Percentiles rank a stretch among this genome's conserved stretches.
These are phyloP conservation scores for Brassica juncea DNA, from an alignment of 345 rosid species.

Conservation along the genomic window DNA sequence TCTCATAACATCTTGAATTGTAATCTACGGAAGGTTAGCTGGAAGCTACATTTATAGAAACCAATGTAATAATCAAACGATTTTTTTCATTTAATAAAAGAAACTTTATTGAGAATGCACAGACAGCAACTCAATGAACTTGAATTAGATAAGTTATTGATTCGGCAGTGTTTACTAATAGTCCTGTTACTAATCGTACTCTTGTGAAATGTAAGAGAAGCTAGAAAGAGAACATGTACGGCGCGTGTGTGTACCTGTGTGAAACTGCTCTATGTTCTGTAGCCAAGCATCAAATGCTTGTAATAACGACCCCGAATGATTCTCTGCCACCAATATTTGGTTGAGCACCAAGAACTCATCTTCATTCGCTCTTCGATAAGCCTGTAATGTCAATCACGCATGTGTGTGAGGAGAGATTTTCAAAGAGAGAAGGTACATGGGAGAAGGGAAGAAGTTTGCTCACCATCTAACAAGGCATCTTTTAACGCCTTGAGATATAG, in stretches of 20 bases:
- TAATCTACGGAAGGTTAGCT: conserved; percentile 3
- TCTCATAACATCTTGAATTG: conserved; percentile 3
- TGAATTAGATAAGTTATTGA: conserved; percentile 1
- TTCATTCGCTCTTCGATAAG: conserved; percentile 71
- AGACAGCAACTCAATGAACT: neutral
- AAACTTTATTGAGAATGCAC: no score
- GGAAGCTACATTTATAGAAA: conserved; percentile 5
- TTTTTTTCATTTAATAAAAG: neutral
- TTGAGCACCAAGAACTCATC: conserved; percentile 51
- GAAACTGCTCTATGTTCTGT: conserved; percentile 34
- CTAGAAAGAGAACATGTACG: conserved; percentile 11
- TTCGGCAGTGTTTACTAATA: neutral
- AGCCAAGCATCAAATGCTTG: conserved; percentile 80
- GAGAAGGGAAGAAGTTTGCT: conserved; percentile 6
- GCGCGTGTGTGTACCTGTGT: conserved; percentile 23
- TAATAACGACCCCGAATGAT: conserved; percentile 78
- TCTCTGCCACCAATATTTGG: conserved; percentile 70
- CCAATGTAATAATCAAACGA: neutral
- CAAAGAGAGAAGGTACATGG: neutral
- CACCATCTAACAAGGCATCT: conserved; percentile 96
- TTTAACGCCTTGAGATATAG: conserved; percentile 77
- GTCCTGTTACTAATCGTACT: neutral
- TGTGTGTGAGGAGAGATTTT: conserved; percentile 14
- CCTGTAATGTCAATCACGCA: conserved; percentile 46
- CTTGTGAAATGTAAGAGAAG: neutral